Conservation (phyloP, 2,329 filamentous ascomycete genomes). For the Grosmannia penicillata region DNA sequence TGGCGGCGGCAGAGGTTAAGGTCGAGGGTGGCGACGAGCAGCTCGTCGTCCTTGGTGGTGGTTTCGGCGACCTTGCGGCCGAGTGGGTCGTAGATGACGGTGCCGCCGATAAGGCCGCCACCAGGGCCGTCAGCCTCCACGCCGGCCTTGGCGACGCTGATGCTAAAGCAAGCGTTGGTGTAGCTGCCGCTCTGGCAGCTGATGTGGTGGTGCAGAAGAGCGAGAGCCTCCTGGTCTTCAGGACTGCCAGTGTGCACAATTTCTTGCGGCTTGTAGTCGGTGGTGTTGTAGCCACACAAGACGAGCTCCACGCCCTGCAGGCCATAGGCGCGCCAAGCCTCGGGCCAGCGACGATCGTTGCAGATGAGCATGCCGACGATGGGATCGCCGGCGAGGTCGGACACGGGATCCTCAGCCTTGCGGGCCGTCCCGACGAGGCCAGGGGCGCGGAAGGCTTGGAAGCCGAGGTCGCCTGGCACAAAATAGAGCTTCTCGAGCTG, state of each 20-base stretch:
- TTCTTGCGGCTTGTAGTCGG: conserved; percentile 28
- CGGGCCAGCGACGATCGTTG: conserved; percentile 37
- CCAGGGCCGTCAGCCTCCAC: conserved; percentile 26
- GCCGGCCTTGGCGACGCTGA: conserved; percentile 31
- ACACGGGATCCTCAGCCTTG: conserved; percentile 16
- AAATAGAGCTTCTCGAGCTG: conserved; percentile 44
- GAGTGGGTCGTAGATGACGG: conserved; percentile 30
- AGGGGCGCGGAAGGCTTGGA: conserved; percentile 35
- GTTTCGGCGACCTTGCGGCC: conserved; percentile 35
- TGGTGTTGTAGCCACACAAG: conserved; percentile 31
- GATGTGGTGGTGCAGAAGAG: conserved; percentile 33
- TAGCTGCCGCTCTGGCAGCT: conserved; percentile 35
- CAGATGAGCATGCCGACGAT: conserved; percentile 39
- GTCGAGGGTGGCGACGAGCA: conserved; percentile 35
- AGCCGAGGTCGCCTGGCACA: conserved; percentile 34
- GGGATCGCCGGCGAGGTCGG: conserved; percentile 23
- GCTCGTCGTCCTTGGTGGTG: conserved; percentile 30
- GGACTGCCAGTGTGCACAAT: conserved; percentile 6
- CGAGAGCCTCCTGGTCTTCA: conserved; percentile 27
- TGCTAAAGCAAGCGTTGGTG: conserved; percentile 34
- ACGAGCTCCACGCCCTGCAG: conserved; percentile 32
- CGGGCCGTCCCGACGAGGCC: conserved; percentile 23
- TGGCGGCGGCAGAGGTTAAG: conserved; percentile 29
- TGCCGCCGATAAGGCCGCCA: conserved; percentile 30
- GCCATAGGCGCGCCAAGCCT: conserved; percentile 33